Base-by-base conservation (phyloP, 345 rosid genomes). In the Pugionium dolabratum region DNA sequence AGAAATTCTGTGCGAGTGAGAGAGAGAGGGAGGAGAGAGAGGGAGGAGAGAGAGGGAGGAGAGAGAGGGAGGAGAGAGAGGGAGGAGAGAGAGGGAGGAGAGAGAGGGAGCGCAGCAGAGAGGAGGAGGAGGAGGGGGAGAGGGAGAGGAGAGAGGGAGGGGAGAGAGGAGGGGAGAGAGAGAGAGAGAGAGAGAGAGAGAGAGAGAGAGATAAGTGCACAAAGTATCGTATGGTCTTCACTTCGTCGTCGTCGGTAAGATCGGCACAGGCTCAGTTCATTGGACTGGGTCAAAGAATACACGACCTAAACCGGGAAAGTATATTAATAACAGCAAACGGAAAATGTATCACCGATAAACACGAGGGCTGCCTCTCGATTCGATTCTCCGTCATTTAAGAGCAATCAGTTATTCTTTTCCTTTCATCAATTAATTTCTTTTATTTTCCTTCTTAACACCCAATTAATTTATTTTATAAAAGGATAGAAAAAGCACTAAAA, bases 241-340 rank as follows among this genome's bases (percentile, higher is more conserved):
- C 67, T n/a, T 51, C 31, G 60, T 2, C 41, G 53, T 53, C 55
- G 68, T 61, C 62, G 68, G 62, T 45, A 56, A 52, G 67, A 18
- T 18, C 18, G 18, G 18, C 18, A 18, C 18, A 18, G 18, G 18
- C 18, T 18, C 18, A 18, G 18, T 18, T 18, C 18, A 18, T 18
- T 46, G 52, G 63, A 26, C 52, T 3, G 35, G 27, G 52, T 59
- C 36, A 41, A 51, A 59, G 51, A 37, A 34, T 40, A 7, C 50
- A n/a, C 18, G 54, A 1, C 40, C 18, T 61, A 52, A 70, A 70
- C 74, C 62, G 68, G 61, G 18, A 5, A 34, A 11, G 44, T 27
- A 26, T 5, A 34, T 27, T 4, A 9, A 4, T 31, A 39, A 40
- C 11, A 49, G 47, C 8, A 40, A 58, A 57, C 64, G 55, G 47